Evolutionary conservation across 2,329 filamentous ascomycete genomes (phyloP), one percentile per base, ranked within the genome.

Genomic region (Stachybotrys elegans): DNA sequence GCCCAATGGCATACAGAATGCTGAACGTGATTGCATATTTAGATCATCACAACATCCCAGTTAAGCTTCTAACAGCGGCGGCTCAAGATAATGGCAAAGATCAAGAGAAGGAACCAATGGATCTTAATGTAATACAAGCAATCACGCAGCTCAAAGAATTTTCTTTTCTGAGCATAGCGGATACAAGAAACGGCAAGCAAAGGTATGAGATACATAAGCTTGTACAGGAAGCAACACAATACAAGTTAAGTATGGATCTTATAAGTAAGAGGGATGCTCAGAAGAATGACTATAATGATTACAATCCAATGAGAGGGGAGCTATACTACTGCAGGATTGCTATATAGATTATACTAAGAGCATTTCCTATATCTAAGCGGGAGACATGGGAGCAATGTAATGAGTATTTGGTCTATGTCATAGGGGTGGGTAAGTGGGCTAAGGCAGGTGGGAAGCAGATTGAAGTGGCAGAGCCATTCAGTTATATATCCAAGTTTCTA

Each of bases 181-280:
- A 9, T 14, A 17, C 34, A 14, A 43, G 42, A 13, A 34, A 45
- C 2, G 27, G 44, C 4, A 31, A 32, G 1, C 22, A 31, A 8
- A 51, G 22, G 11, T 65, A 60, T 42, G 54, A 64, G 43, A 56
- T 63, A 47, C 58, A 64, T 39, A 60, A 55, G 44, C 55, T 62
- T 2, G 57, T 60, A 3, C 58, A 62, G 38, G 55, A 60, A 38
- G 59, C 57, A 14, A 42, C 46, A 4, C 54, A 43, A 2, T 57
- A 57, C 38, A 44, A 44, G 12, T 38, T 57, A 3, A 29, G 32
- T 6, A 37, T 37, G 16, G 16, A 20, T 21, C 2, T 5, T 5
- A 8, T 23, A 12, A 21, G 41, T 17, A 22, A 40, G 34, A 36
- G 6, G 17, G 3, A 14, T 8, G 9, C 12, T 12, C 16, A 14